Evolutionary conservation across 2,329 filamentous ascomycete genomes (phyloP).

Genomic region (Tolypocladium ovalisporum): DNA sequence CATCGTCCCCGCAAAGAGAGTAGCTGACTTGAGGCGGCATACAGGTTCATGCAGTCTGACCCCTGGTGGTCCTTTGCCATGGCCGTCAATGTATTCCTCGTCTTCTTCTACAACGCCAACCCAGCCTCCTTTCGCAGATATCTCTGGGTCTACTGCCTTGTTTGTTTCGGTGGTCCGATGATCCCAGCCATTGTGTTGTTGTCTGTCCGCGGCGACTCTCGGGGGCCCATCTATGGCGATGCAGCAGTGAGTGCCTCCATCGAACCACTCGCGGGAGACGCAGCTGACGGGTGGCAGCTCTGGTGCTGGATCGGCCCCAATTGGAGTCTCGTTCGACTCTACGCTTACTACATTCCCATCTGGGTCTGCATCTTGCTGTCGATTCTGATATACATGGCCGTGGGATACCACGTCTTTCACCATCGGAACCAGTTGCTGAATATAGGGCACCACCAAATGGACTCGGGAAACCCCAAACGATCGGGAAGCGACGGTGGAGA

Average conservation of each 20-base stretch:
- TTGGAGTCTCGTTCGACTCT: conserved; percentile 45
- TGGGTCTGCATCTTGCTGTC: conserved; percentile 48
- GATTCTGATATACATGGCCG: conserved; percentile 41
- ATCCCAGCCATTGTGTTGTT: conserved; percentile 56
- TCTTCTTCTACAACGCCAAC: conserved; percentile 46
- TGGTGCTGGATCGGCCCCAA: conserved; percentile 50
- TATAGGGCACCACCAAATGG: conserved; percentile 19
- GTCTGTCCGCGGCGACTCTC: conserved; percentile 33
- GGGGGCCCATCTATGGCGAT: conserved; percentile 39
- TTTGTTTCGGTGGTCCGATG: conserved; percentile 62
- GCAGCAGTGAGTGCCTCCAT: conserved; percentile 33
- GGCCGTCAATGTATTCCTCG: conserved; percentile 70
- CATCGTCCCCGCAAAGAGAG: neutral
- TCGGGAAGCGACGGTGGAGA: conserved; percentile 16
- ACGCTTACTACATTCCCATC: conserved; percentile 49
- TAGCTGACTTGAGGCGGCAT: neutral
- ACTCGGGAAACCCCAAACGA: conserved; percentile 9
- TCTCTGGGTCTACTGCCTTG: conserved; percentile 55
- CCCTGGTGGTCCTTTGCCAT: conserved; percentile 71
- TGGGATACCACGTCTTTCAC: conserved; percentile 48
- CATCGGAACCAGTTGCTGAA: conserved; percentile 44
- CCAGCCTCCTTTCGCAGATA: conserved; percentile 57
- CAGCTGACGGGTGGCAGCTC: conserved; percentile 24
- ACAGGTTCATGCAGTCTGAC: conserved; percentile 66
- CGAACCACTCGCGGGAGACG: neutral